Percentiles rank a stretch among this genome's conserved stretches.
These are phyloP conservation scores for Eutypa lata DNA, from an alignment of 2,329 filamentous ascomycete species.

Conservation along the genomic window DNA sequence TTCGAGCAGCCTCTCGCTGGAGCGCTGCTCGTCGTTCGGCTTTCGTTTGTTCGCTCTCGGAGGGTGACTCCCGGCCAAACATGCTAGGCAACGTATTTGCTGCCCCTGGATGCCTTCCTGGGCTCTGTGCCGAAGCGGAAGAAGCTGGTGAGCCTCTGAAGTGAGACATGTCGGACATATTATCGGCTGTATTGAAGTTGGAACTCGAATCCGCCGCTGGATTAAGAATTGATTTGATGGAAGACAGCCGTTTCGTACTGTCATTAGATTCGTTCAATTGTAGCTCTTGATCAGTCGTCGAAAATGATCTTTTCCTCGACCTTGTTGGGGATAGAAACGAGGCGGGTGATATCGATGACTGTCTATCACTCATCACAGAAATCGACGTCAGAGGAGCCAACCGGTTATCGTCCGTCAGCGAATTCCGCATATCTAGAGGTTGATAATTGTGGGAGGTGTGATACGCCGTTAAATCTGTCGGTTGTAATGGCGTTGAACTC, in stretches of 20 bases:
- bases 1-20: constrained; percentile 70
- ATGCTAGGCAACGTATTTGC: constrained; percentile 24
- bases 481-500: constrained; percentile 41
- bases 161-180: constrained; percentile 36
- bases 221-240: constrained; percentile 74
- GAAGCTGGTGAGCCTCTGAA: neutral
- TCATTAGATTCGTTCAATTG: constrained; percentile 39
- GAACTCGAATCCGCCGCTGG: constrained; percentile 34
- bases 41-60: constrained; percentile 50
- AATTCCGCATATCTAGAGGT: constrained; percentile 37
- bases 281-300: constrained; percentile 53
- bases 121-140: constrained; percentile 35
- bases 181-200: constrained; percentile 26
- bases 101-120: constrained; percentile 34
- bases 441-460: constrained; percentile 42
- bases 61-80: constrained; percentile 28
- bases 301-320: constrained; percentile 66
- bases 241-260: constrained; percentile 62
- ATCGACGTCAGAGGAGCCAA: constrained; percentile 54
- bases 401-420: constrained; percentile 54
- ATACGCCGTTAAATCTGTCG: constrained; percentile 48
- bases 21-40: constrained; percentile 64
- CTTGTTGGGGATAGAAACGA: constrained; percentile 51
- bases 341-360: constrained; percentile 58
- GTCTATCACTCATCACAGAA: constrained; percentile 42